Base-by-base conservation (phyloP, 345 rosid species). In the Lumnitzera littorea region DNA sequence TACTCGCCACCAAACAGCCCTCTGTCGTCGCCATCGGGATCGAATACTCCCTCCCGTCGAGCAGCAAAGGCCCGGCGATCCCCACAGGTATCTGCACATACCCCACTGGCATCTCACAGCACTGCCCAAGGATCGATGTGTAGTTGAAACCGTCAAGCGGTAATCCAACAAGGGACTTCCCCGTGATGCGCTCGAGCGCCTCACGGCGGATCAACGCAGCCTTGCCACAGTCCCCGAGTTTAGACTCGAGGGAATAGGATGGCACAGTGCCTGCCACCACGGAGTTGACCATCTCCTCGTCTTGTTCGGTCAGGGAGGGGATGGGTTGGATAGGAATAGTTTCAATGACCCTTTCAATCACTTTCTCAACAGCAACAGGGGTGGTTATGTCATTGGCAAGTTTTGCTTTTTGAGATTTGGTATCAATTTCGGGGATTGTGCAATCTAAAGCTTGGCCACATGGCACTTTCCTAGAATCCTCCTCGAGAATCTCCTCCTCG, bases 11-110 rank as follows among this genome's bases (percentile, higher is more conserved):
- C 64, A 80, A 60, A 41, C 75, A 71, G 1, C 84, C 84, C 50
- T 80, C 84, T 0, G 81, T 80, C 7, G 81, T 80, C 27, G 81
- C 81, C 81, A 80, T 74, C 1, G 81, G 84, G 9, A 80, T 75
- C 1, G 75, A 56, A 65, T 68, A 76, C 48, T 76, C 77, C 53
- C 13, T 53, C 11, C 66, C 84, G 31, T 80, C 73, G 0, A 76
- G 75, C 59, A 50, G 43, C 36, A 80, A 61, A 4, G 84, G 84
- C 4, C 84, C 84, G 0, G 75, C 77, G 8, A 65, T 63, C 51
- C 82, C 82, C 46, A 78, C 82, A 0, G 82, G 82, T 13, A 78
- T 74, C 72, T 78, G 82, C 29, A 78, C 74, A 27, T 78, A 74
- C 47, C 82, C 82, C 3, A 78, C 62, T 1, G 82, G 76, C 79